Evolutionary conservation across 495 filamentous ascomycete species (phyloP), one percentile per base, ranked within the genome.

Genomic region (Antarctomyces pellizariae): DNA sequence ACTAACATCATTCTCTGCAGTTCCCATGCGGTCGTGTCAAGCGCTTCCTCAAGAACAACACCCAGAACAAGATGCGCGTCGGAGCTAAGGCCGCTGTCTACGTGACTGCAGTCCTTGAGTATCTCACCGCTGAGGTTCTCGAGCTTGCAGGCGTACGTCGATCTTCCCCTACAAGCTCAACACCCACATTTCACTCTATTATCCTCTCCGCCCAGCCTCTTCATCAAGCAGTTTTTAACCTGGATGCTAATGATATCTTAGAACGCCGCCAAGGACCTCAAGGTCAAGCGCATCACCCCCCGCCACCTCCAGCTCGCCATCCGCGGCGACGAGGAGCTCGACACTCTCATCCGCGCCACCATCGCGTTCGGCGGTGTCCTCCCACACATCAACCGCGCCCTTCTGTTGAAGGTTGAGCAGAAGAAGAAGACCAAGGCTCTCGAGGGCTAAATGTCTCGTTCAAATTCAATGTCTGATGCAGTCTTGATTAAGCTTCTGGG

Each of bases 21-120:
- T 97, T 97, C 57, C 86, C 86, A 21, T 97, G 86, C 48, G 86
- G 86, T 54, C 89, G 86, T 73, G 83, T 97, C 46, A 97, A 97
- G 71, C 83, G 86, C 57, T 92, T 93, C 61, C 59, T 97, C 46
- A 93, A 93, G 66, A 86, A 86, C 53, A 92, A 91, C 56, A 95
- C 86, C 13, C 86, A 93, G 43, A 89, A 91, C 54, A 95, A 95
- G 64, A 95, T 93, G 80, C 84, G 86, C 57, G 89, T 97, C 38
- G 89, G 86, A 42, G 86, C 86, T 39, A 97, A 97, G 61, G 86
- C 86, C 32, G 80, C 86, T 30, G 86, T 97, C 45, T 97, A 97
- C 50, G 83, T 97, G 34, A 95, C 86, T 24, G 86, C 86, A 13
- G 86, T 97, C 25, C 73, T 97, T 28, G 86, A 97, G 58, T 97